phyloP scores from a whole-genome alignment of 305 asterid genomes.

The Solanum chacoense region DNA sequence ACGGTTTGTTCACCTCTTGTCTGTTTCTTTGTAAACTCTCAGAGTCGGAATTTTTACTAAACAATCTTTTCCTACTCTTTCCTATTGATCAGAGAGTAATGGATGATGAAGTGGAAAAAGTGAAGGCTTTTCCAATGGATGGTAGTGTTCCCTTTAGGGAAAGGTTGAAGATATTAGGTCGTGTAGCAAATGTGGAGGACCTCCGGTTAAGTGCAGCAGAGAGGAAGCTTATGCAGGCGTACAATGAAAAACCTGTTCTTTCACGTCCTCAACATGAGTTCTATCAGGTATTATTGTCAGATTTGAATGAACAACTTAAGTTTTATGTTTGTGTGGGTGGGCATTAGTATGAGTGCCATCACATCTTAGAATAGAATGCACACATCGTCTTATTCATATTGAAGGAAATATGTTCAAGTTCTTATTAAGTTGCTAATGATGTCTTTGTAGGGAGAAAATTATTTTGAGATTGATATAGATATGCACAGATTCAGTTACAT shows the following conservation, averaged over 20 bases:
- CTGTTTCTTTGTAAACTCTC: neutral
- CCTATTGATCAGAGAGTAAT: conserved; percentile 43
- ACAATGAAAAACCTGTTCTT: conserved; percentile 92
- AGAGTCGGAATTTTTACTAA: neutral
- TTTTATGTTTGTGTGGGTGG: neutral
- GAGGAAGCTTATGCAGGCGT: conserved; percentile 91
- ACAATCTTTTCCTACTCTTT: neutral
- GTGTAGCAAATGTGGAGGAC: conserved; percentile 80
- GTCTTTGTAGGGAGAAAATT: conserved; percentile 62
- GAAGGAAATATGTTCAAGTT: neutral
- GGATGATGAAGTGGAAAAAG: conserved; percentile 72
- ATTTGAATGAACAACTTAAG: neutral
- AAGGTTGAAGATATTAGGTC: conserved; percentile 86
- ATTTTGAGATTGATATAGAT: conserved; percentile 84
- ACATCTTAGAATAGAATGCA: neutral
- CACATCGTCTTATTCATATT: neutral
- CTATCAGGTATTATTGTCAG: conserved; percentile 31
- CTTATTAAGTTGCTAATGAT: neutral
- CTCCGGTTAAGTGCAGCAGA: conserved; percentile 82
- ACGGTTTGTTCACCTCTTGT: neutral
- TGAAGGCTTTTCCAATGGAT: conserved; percentile 70
- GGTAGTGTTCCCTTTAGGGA: conserved; percentile 1
- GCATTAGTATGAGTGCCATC: neutral
- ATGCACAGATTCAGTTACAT: conserved; percentile 96
- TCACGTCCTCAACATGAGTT: conserved; percentile 97